phyloP scores from a whole-genome alignment of 257 asterid species.

The Capsicum chinense region DNA sequence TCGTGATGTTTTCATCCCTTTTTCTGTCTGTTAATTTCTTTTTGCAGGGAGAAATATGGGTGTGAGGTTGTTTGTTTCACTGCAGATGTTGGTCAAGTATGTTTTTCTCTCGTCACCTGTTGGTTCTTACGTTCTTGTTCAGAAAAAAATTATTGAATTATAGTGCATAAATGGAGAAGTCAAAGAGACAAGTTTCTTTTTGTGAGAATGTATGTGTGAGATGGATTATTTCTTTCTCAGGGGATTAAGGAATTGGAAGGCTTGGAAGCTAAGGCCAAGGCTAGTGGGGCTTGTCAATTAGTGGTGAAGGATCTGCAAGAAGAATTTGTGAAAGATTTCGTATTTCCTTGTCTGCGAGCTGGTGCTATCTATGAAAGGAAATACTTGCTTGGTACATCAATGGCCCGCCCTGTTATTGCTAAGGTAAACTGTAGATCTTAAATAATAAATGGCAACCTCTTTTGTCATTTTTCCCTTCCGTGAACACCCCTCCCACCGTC shows the following conservation, averaged over 20 bases:
- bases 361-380: constrained; percentile 96
- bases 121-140: neutral
- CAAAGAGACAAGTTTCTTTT: neutral
- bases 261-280: constrained; percentile 89
- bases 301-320: constrained; percentile 94
- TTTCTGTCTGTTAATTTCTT: neutral
- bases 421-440: constrained; percentile 58
- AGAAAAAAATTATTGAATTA: neutral
- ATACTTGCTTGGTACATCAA: constrained; percentile 93
- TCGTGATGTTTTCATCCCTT: neutral
- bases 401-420: constrained; percentile 99
- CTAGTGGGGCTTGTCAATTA: constrained; percentile 95
- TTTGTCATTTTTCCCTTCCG: neutral
- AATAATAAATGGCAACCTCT: neutral
- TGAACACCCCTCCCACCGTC: neutral
- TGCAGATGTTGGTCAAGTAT: constrained; percentile 96
- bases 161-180: constrained; percentile 15
- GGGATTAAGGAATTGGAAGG: constrained; percentile 94
- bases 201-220: neutral
- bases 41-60: constrained; percentile 86
- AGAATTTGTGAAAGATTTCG: constrained; percentile 89
- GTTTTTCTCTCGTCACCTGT: constrained; percentile 35
- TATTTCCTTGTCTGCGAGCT: constrained; percentile 92
- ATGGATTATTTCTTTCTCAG: constrained; percentile 43
- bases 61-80: constrained; percentile 97